phyloP scores from a whole-genome alignment of 306 rosid genomes.

The Coriaria nepalensis region DNA sequence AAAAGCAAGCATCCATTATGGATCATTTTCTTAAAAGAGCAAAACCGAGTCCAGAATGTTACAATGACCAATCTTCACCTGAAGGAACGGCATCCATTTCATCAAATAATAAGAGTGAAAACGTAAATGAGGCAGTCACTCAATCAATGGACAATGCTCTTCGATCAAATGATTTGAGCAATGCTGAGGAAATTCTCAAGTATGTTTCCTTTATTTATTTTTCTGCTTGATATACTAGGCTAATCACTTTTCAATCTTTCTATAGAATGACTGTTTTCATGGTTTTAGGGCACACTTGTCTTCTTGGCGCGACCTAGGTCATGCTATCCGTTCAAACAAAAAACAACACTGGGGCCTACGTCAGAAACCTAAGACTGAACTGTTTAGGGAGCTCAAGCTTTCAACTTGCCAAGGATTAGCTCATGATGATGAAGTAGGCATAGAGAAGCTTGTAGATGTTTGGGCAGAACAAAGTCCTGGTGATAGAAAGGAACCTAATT shows the following conservation, averaged over 20 bases:
- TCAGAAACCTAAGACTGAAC: constrained; percentile 46
- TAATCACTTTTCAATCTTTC: constrained; percentile 1
- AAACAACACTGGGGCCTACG: constrained; percentile 72
- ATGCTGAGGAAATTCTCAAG: constrained; percentile 45
- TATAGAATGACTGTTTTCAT: constrained; percentile 1
- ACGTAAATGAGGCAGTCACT: constrained; percentile 38
- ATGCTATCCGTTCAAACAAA: constrained; percentile 40
- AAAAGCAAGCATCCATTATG: constrained; percentile 79
- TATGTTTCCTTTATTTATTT: constrained; percentile 14
- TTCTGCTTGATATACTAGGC: constrained; percentile 6
- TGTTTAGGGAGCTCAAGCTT: constrained; percentile 66
- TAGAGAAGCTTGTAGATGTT: constrained; percentile 42
- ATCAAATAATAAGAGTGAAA: constrained; percentile 21
- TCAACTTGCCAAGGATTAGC: constrained; percentile 31
- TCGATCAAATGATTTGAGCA: constrained; percentile 28
- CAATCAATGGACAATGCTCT: constrained; percentile 55
- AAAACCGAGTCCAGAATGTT: constrained; percentile 28
- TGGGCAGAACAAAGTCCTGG: constrained; percentile 32
- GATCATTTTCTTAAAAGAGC: constrained; percentile 69
- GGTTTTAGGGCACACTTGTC: constrained; percentile 54
- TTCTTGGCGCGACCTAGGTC: constrained; percentile 51
- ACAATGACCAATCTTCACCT: constrained; percentile 24
- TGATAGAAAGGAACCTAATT: constrained; percentile 25
- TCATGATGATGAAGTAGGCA: constrained; percentile 36
- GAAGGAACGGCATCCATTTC: constrained; percentile 23